phyloP scores from a whole-genome alignment of 2,329 filamentous ascomycete genomes.

The Phaeosphaeria sp. region DNA sequence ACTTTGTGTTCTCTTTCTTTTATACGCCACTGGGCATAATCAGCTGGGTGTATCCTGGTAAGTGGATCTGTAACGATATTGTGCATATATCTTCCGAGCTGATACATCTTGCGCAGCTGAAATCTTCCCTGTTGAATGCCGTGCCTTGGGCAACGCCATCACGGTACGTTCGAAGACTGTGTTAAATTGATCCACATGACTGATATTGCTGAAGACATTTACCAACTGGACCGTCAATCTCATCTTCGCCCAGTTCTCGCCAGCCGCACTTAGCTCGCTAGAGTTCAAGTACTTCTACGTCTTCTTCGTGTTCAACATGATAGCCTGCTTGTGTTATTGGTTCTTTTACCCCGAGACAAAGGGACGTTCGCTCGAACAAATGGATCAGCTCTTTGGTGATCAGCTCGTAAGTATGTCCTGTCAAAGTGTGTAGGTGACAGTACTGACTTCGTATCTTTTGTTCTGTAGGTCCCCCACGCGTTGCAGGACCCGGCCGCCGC shows the following conservation, averaged over 20 bases:
- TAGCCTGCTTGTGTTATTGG: slow-evolving; percentile 33
- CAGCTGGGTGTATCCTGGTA: slow-evolving; percentile 56
- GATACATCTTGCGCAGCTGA: too few relatives aligned
- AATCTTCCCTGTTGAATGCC: slow-evolving; percentile 55
- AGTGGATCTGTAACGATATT: too few relatives aligned
- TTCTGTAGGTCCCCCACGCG: slow-evolving; percentile 46
- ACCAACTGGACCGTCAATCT: slow-evolving; percentile 57
- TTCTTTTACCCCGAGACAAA: slow-evolving; percentile 42
- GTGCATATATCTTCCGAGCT: too few relatives aligned
- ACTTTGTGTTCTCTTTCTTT: slow-evolving; percentile 56
- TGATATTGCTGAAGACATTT: slow-evolving; percentile 39
- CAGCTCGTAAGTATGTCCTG: too few relatives aligned
- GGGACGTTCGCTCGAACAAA: slow-evolving; percentile 36
- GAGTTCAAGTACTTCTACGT: slow-evolving; percentile 58
- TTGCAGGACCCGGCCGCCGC: slow-evolving; percentile 42
- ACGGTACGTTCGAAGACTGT: too few relatives aligned
- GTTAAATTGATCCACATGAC: too few relatives aligned
- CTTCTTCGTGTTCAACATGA: slow-evolving; percentile 55
- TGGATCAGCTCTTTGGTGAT: slow-evolving; percentile 42
- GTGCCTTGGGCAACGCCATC: slow-evolving; percentile 52
- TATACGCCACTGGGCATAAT: slow-evolving; percentile 56
- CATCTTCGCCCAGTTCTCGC: slow-evolving; percentile 59
- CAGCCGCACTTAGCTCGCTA: slow-evolving; percentile 43
- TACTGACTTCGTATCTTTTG: too few relatives aligned
- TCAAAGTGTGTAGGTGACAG: too few relatives aligned